Evolutionary conservation across 257 asterid genomes (phyloP).

Genomic region (Perilla frutescens): DNA sequence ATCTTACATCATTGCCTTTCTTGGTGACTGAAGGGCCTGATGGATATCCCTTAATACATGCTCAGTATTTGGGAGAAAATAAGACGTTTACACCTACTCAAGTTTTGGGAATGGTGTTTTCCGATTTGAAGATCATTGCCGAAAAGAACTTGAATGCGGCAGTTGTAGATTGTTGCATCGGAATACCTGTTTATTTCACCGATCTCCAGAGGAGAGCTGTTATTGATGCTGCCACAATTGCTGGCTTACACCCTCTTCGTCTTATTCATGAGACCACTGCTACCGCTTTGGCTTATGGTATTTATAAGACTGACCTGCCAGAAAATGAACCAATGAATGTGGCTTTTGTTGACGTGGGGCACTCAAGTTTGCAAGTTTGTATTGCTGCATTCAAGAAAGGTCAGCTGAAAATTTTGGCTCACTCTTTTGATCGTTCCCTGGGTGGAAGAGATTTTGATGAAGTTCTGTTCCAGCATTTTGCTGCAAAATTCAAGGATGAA

Average conservation of each 20-base stretch:
- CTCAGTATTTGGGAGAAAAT: slow-evolving; percentile 73
- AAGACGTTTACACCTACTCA: slow-evolving; percentile 88
- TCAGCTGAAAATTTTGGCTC: slow-evolving; percentile 78
- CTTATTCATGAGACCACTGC: slow-evolving; percentile 95
- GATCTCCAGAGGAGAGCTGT: slow-evolving; percentile 94
- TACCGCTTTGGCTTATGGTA: slow-evolving; percentile 93
- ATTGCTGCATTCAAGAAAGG: slow-evolving; percentile 87
- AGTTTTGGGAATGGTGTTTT: slow-evolving; percentile 79
- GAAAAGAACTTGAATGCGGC: slow-evolving; percentile 82
- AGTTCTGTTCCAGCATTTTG: slow-evolving; percentile 81
- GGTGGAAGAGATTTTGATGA: slow-evolving; percentile 96
- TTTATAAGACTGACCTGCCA: slow-evolving; percentile 86
- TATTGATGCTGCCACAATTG: slow-evolving; percentile 88
- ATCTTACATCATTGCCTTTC: slow-evolving; percentile 77
- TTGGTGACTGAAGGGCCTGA: slow-evolving; percentile 83
- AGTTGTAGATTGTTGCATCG: slow-evolving; percentile 90
- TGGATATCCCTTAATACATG: slow-evolving; percentile 82
- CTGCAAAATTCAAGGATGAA: slow-evolving; percentile 83
- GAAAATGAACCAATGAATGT: slow-evolving; percentile 74
- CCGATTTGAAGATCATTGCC: slow-evolving; percentile 79
- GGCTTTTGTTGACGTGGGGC: slow-evolving; percentile 86
- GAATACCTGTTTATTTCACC: slow-evolving; percentile 86
- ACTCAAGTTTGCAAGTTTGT: slow-evolving; percentile 85
- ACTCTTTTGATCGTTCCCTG: slow-evolving; percentile 75
- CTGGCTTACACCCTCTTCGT: slow-evolving; percentile 86